Percentiles rank a stretch among this genome's conserved stretches.
Conservation (phyloP, 148 eudicot genomes). For the Drosera capensis region DNA sequence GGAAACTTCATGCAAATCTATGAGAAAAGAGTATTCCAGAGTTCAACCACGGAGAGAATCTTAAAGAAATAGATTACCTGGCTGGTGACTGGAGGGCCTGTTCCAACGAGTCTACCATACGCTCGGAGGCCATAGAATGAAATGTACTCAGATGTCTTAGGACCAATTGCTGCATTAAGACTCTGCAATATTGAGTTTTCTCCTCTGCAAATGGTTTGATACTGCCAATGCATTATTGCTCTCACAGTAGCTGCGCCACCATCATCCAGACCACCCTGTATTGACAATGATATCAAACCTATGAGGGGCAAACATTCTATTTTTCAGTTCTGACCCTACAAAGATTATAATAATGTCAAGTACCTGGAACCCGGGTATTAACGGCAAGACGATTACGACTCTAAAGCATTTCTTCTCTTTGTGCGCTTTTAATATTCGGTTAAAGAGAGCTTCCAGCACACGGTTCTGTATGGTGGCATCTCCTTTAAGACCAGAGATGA, state of each 20-base stretch:
- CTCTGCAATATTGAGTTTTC: constrained; percentile 60
- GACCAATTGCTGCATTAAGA: constrained; percentile 53
- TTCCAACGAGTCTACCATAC: constrained; percentile 72
- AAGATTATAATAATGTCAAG: constrained; percentile 1
- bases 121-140: constrained; percentile 94
- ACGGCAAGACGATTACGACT: constrained; percentile 80
- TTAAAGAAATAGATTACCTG: constrained; percentile 34
- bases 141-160: constrained; percentile 67
- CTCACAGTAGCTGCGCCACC: constrained; percentile 98
- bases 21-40: no score
- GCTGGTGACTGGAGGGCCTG: constrained; percentile 76
- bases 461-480: constrained; percentile 70
- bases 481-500: constrained; percentile 89
- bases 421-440: constrained; percentile 70
- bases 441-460: constrained; percentile 61
- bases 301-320: not conserved
- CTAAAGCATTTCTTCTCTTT: constrained; percentile 70
- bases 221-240: constrained; percentile 97
- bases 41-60: not conserved
- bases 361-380: constrained; percentile 98
- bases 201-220: constrained; percentile 93
- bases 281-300: constrained; percentile 8
- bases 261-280: constrained; percentile 96
- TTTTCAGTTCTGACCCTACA: not conserved
- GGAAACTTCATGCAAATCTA: no score